Evolutionary conservation across 176 grass and related monocot genomes (phyloP).

Genomic region (Ensete glaucum): DNA sequence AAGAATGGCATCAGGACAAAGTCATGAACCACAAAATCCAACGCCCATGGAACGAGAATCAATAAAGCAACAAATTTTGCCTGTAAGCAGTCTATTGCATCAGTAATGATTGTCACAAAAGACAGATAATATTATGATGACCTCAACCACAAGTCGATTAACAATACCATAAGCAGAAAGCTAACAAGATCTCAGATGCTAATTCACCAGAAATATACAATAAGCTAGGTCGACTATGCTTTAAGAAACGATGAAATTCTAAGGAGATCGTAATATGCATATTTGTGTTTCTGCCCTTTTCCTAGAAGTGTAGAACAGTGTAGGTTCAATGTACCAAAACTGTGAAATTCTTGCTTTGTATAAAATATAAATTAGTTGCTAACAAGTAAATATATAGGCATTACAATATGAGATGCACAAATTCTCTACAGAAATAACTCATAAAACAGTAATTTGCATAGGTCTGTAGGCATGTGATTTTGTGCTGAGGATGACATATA

Average conservation of each 20-base stretch:
- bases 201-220: too few relatives aligned
- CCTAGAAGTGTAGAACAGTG: neutral
- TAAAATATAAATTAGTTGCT: neutral
- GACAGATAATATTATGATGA: neutral
- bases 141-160: neutral
- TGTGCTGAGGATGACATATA: too few relatives aligned
- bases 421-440: neutral
- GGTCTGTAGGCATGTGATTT: too few relatives aligned
- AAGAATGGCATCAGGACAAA: slow-evolving; percentile 93
- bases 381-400: neutral
- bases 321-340: neutral
- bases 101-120: neutral
- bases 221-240: too few relatives aligned
- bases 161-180: neutral
- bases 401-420: neutral
- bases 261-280: too few relatives aligned
- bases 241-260: too few relatives aligned
- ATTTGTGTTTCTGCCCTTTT: neutral
- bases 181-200: too few relatives aligned
- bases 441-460: neutral
- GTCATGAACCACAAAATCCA: slow-evolving; percentile 91
- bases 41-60: slow-evolving; percentile 52
- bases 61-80: slow-evolving; percentile 83
- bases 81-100: slow-evolving; percentile 24
- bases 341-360: neutral